A percentile compares a stretch with the other conserved stretches of the same genome.
phyloP scores from a whole-genome alignment of 768 basidiomycete species.

The Leccinellum rugosiceps region DNA sequence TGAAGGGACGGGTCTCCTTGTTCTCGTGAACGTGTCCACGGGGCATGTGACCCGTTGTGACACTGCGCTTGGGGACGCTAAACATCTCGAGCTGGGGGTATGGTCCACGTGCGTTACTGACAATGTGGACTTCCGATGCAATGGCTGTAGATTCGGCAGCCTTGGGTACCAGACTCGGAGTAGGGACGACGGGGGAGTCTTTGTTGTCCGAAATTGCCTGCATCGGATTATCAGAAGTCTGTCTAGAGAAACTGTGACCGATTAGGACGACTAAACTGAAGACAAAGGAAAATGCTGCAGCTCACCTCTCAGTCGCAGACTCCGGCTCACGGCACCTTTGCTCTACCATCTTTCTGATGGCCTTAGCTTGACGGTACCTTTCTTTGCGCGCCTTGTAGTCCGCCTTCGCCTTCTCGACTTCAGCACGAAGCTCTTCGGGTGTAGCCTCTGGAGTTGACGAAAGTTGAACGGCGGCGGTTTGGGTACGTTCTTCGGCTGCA shows the following conservation, averaged over 20 bases:
- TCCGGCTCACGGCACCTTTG: slow-evolving; percentile 22
- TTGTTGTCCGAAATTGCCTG: slow-evolving; percentile 4
- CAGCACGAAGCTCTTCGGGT: slow-evolving; percentile 29
- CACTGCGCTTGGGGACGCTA: slow-evolving; percentile 48
- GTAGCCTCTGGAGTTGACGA: slow-evolving; percentile 2
- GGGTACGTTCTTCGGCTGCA: slow-evolving; percentile 2
- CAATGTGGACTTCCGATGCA: slow-evolving; percentile 40
- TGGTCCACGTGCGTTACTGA: slow-evolving; percentile 58
- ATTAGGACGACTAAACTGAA: slow-evolving; percentile 5
- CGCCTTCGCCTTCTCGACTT: slow-evolving; percentile 64
- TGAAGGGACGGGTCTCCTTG: slow-evolving; percentile 38
- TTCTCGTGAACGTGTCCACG: slow-evolving; percentile 18
- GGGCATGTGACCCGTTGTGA: slow-evolving; percentile 26
- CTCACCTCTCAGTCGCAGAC: slow-evolving; percentile 28
- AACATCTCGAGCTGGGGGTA: slow-evolving; percentile 65
- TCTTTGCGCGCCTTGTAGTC: slow-evolving; percentile 71
- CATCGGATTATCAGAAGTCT: slow-evolving; percentile 20
- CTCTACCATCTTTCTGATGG: slow-evolving; percentile 42
- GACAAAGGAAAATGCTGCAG: neutral
- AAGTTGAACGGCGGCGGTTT: neutral
- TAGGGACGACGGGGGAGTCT: neutral
- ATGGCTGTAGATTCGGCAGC: slow-evolving; percentile 13
- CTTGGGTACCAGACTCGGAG: slow-evolving; percentile 12
- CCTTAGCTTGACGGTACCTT: slow-evolving; percentile 57
- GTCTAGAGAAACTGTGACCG: slow-evolving; percentile 24